Evolutionary conservation across 345 rosid genomes (phyloP).

Genomic region (Boechera retrofracta): DNA sequence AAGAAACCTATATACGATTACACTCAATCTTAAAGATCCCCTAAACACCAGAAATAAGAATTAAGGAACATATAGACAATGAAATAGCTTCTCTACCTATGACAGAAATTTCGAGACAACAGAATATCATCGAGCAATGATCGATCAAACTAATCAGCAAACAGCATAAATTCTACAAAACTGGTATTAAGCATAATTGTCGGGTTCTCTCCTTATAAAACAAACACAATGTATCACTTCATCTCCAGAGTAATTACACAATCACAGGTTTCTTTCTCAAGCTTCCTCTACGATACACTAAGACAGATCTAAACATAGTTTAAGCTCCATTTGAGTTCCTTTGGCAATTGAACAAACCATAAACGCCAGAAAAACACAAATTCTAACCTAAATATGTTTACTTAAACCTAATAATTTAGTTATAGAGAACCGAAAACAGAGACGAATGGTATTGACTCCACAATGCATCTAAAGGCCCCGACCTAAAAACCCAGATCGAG

Average conservation of each 20-base stretch:
- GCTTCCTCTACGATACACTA: constrained; percentile 6
- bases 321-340: not conserved
- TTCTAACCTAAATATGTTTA: constrained; percentile 9
- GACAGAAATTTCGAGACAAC: not conserved
- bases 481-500: constrained; percentile 25
- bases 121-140: not conserved
- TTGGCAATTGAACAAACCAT: constrained; percentile 19
- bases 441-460: not conserved
- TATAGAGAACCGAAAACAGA: not conserved
- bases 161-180: not conserved
- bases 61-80: not conserved
- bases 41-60: not conserved
- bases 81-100: not conserved
- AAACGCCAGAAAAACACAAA: not conserved
- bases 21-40: not conserved
- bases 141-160: not conserved
- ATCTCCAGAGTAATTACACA: not conserved
- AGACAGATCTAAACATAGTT: not conserved
- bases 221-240: not conserved
- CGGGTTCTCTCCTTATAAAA: not conserved
- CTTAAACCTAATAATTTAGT: not conserved
- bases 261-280: not conserved
- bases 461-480: not conserved
- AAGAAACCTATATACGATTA: not conserved
- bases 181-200: not conserved